Evolutionary conservation across 1,139 yeast species (phyloP).

Genomic region (Kluyveromyces sp.): DNA sequence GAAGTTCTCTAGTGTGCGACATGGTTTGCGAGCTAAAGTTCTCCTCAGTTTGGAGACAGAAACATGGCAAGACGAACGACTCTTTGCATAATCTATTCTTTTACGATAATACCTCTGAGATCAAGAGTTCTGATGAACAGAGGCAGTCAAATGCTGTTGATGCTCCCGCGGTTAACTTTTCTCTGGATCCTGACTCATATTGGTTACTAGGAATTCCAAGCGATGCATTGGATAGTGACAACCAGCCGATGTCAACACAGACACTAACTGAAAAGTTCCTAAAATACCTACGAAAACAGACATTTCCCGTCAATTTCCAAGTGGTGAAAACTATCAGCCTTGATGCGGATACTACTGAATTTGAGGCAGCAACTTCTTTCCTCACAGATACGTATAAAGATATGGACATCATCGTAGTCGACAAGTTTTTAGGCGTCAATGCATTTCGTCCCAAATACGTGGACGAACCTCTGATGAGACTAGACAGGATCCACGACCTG

Average conservation of each 20-base stretch:
- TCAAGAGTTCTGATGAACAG: neutral
- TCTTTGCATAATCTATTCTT: constrained; percentile 15
- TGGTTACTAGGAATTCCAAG: neutral
- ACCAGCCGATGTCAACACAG: neutral
- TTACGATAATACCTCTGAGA: constrained; percentile 1
- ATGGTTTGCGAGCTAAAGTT: constrained; percentile 19
- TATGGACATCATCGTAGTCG: constrained; percentile 23
- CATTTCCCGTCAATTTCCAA: constrained; percentile 20
- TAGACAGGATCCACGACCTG: constrained; percentile 15
- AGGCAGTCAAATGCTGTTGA: neutral
- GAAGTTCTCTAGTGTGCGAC: constrained; percentile 9
- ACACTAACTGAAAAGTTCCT: constrained; percentile 15
- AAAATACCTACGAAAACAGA: constrained; percentile 17
- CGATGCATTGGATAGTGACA: neutral
- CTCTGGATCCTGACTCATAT: constrained; percentile 1
- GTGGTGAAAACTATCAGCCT: constrained; percentile 14
- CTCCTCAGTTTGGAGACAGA: constrained; percentile 25
- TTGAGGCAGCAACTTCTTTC: constrained; percentile 16
- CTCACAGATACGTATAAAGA: constrained; percentile 24
- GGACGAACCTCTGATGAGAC: constrained; percentile 18
- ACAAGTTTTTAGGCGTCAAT: constrained; percentile 16
- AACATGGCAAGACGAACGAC: constrained; percentile 17
- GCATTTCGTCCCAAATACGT: constrained; percentile 23
- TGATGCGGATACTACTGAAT: neutral
- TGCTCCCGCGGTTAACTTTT: neutral